Base-by-base conservation (phyloP, 2,329 filamentous ascomycete genomes). In the Rasamsonia emersonii region DNA sequence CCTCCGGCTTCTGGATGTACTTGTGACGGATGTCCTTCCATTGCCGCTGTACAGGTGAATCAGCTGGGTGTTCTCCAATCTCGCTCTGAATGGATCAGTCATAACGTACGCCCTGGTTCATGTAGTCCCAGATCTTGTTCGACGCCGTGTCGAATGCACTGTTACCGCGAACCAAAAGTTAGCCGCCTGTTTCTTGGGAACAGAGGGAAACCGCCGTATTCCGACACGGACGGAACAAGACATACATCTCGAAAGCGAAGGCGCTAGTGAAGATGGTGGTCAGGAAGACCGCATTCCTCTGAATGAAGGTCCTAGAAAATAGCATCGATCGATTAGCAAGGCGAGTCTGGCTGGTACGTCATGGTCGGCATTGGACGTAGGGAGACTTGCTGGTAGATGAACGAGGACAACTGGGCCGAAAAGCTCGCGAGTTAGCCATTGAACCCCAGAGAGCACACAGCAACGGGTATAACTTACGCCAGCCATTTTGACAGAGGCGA, bases 1-100 rank as follows among this genome's bases (percentile, higher is more conserved):
- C 78, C 44, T 82, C 79, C 35, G 70, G 75, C 38, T 71, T 71
- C 65, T 83, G 67, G 53, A 93, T 63, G 65, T 94, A 98, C 65
- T 75, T 80, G 63, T 79, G 69, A 69, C 93, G 89, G 71, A 98
- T 95, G 63, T 98, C 91, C 76, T 95, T 95, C 91, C 91, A 96
- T 93, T 95, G 89, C 56, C 89, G 86, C 89, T 96, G 56, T 50
- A 37, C 28, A 44, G 46, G 26, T 36, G 6, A 24, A 5, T 11
- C 18, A 31, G 16, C 13, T 31, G 16, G 9, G 5, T 15, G 13
- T 20, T 24, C 8, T 33, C 18, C 29, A 9, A 31, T 18, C 14
- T 21, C 10, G 15, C 26, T 18, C 19, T 18, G 28, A 35, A 35
- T 13, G 18, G 30, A 17, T 14, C 20, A 17, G 24, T 28, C 32